Conservation (phyloP, 2,329 filamentous ascomycete genomes). For the Ceratocystis eucalypticola region DNA sequence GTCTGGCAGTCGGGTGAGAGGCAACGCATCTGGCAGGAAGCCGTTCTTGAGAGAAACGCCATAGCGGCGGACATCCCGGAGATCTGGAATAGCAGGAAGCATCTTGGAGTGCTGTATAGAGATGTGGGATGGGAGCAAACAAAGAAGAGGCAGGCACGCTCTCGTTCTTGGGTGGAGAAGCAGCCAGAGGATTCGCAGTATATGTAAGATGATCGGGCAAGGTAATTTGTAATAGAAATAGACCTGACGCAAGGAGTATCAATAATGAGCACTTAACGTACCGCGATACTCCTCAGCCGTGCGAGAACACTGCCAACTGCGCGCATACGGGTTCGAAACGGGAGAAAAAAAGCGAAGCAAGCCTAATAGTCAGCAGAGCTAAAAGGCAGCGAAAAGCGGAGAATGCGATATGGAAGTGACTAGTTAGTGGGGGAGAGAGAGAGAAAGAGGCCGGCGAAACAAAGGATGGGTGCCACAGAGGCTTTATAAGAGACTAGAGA, state of each 20-base stretch:
- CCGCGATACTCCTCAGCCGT: conserved; percentile 52
- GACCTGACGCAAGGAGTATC: conserved; percentile 53
- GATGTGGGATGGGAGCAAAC: background rate
- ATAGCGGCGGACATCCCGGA: conserved; percentile 49
- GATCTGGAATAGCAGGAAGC: conserved; percentile 47
- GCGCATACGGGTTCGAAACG: conserved; percentile 16
- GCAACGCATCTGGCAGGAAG: conserved; percentile 72
- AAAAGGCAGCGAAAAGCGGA: conserved; percentile 9
- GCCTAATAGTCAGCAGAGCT: background rate
- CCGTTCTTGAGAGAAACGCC: conserved; percentile 66
- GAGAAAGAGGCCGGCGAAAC: background rate
- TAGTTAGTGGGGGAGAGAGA: background rate
- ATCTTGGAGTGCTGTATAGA: conserved; percentile 26
- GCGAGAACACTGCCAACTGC: conserved; percentile 20
- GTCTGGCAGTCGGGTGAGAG: conserved; percentile 68
- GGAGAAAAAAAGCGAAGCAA: background rate
- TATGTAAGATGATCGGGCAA: background rate
- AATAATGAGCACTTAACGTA: conserved; percentile 31
- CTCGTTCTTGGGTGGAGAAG: background rate
- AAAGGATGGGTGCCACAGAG: background rate
- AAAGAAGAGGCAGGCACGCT: background rate
- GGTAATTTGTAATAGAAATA: conserved; percentile 22
- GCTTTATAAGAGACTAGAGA: background rate
- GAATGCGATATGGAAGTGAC: background rate
- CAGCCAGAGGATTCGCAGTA: background rate